These are phyloP conservation scores for Suhomyces guaymorum DNA, from an alignment of 1,139 yeast species.

Conservation along the genomic window DNA sequence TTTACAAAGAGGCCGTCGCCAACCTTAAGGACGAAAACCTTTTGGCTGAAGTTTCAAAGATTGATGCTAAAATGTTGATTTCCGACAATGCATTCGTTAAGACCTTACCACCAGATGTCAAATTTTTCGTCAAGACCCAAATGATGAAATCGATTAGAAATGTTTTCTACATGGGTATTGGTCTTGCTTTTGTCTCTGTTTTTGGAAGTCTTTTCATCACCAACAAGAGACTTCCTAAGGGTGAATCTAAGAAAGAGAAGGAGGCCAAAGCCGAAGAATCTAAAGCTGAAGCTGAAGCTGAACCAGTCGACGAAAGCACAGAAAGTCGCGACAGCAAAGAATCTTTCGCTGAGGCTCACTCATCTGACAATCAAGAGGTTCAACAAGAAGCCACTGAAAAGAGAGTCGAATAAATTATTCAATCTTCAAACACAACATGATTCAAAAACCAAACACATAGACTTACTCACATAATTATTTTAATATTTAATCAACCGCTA, in stretches of 20 bases:
- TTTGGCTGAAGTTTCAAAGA: conserved; percentile 5
- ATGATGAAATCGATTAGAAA: conserved; percentile 34
- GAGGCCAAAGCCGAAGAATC: not conserved
- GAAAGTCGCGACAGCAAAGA: not conserved
- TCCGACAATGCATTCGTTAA: conserved; percentile 16
- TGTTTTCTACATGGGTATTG: conserved; percentile 31
- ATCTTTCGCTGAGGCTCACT: conserved; percentile 1
- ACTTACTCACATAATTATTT: too few species aligned
- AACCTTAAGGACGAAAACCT: conserved; percentile 10
- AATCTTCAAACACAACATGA: too few species aligned
- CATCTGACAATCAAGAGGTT: not conserved
- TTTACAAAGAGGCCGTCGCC: conserved; percentile 18
- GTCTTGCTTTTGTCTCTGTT: conserved; percentile 7
- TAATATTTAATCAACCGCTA: too few species aligned
- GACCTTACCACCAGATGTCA: conserved; percentile 27
- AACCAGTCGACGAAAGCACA: not conserved
- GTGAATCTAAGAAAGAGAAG: not conserved
- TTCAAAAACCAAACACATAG: too few species aligned
- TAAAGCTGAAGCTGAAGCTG: not conserved
- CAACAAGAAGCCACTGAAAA: not conserved
- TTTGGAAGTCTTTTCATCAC: conserved; percentile 8
- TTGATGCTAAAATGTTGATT: conserved; percentile 1
- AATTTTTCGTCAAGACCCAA: conserved; percentile 27
- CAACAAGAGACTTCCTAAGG: conserved; percentile 12
- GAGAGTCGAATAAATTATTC: too few species aligned